Evolutionary conservation across 2,329 filamentous ascomycete genomes (phyloP).

Genomic region (Emmonsia crescens): DNA sequence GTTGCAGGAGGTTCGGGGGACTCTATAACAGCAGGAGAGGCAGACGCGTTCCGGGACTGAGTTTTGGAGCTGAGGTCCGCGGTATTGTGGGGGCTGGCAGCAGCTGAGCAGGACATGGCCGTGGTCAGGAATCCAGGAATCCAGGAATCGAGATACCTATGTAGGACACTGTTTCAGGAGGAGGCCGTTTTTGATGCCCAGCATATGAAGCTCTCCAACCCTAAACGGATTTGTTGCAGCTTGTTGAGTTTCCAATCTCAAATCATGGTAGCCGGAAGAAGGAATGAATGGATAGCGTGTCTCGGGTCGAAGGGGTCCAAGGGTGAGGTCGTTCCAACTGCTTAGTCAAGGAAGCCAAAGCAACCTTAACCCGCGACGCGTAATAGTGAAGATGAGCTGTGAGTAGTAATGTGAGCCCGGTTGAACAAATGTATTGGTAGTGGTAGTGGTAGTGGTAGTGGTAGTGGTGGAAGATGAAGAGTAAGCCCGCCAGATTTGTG

Average conservation of each 20-base stretch:
- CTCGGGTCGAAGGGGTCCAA: not conserved
- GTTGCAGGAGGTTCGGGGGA: constrained; percentile 7
- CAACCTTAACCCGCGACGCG: not conserved
- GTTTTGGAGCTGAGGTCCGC: constrained; percentile 3
- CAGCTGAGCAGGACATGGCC: constrained; percentile 1
- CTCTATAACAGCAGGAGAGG: not conserved
- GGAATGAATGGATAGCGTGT: no score
- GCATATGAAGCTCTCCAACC: not conserved
- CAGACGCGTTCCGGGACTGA: constrained; percentile 6
- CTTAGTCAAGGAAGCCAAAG: not conserved
- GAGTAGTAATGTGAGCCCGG: not conserved
- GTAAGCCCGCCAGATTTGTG: not conserved
- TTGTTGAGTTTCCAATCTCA: not conserved
- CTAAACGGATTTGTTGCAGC: not conserved
- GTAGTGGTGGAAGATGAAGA: not conserved
- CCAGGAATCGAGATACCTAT: not conserved
- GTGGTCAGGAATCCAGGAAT: not conserved
- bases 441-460: not conserved
- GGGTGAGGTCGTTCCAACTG: not conserved
- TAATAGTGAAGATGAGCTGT: not conserved
- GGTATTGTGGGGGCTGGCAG: not conserved
- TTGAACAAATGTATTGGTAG: not conserved
- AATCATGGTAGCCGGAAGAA: no score
- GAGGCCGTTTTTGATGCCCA: not conserved
- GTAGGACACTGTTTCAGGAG: not conserved